These are phyloP conservation scores for Boletus barrowsii DNA, from an alignment of 768 basidiomycete genomes.

Conservation along the genomic window DNA sequence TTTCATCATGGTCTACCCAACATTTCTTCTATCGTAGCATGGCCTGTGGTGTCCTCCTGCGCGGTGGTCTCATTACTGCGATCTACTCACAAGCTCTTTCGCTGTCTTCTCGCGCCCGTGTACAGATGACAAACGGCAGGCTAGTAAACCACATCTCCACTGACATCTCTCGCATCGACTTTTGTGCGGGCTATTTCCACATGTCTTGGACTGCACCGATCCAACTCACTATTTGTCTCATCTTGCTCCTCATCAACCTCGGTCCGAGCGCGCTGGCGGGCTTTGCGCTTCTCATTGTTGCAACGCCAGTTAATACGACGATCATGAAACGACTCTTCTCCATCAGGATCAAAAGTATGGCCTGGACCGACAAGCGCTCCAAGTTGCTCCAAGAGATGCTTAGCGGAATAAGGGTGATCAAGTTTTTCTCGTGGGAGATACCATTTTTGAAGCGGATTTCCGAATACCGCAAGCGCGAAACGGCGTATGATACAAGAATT, in stretches of 20 bases:
- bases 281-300: constrained; percentile 61
- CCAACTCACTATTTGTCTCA: constrained; percentile 73
- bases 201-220: constrained; percentile 78
- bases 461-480: constrained; percentile 68
- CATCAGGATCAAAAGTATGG: constrained; percentile 71
- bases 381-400: constrained; percentile 88
- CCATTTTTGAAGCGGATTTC: constrained; percentile 77
- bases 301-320: constrained; percentile 67
- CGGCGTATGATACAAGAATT: constrained; percentile 40
- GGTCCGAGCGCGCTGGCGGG: constrained; percentile 58
- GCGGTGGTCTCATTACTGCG: constrained; percentile 83
- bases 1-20: constrained; percentile 64
- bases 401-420: constrained; percentile 88
- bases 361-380: constrained; percentile 87
- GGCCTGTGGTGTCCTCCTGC: constrained; percentile 73
- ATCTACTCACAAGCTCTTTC: constrained; percentile 77
- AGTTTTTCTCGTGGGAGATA: constrained; percentile 85
- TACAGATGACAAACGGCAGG: constrained; percentile 80
- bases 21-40: constrained; percentile 82
- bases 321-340: constrained; percentile 65
- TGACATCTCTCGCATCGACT: constrained; percentile 89
- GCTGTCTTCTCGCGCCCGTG: constrained; percentile 76
- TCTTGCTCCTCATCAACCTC: constrained; percentile 69
- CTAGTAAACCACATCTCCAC: constrained; percentile 93
- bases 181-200: constrained; percentile 76